A percentile compares a stretch with the other conserved stretches of the same genome.
phyloP scores from a whole-genome alignment of 2,329 filamentous ascomycete species.

The Pyrenochaeta sp. region DNA sequence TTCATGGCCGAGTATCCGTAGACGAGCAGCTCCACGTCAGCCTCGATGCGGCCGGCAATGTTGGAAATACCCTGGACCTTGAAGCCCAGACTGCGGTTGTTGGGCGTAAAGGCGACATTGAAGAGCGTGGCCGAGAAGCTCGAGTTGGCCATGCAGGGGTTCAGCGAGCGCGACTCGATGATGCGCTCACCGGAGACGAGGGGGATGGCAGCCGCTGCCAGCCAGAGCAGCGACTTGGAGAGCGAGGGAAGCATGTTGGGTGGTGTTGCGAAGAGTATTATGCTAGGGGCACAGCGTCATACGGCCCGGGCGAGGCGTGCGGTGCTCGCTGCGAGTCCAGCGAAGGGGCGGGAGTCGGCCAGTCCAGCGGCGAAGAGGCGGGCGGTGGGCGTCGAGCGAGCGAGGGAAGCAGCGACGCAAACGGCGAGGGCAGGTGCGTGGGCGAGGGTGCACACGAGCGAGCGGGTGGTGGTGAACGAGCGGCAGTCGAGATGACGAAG shows the following conservation, averaged over 20 bases:
- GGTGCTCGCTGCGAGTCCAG: slow-evolving; percentile 42
- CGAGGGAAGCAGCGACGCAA: too few species aligned
- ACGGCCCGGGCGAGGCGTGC: slow-evolving; percentile 20
- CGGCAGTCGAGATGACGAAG: slow-evolving; percentile 27
- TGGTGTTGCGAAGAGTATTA: slow-evolving; percentile 12
- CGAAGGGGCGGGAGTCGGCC: slow-evolving; percentile 30
- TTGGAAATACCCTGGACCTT: slow-evolving; percentile 83
- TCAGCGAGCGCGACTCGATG: slow-evolving; percentile 83
- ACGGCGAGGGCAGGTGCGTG: too few species aligned
- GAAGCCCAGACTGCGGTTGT: slow-evolving; percentile 75
- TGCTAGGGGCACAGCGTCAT: slow-evolving; percentile 14
- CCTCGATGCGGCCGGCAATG: slow-evolving; percentile 81
- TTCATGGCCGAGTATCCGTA: slow-evolving; percentile 81
- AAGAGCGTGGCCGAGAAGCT: slow-evolving; percentile 90
- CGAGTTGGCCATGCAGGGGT: slow-evolving; percentile 82
- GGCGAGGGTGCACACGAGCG: too few species aligned
- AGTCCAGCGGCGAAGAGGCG: slow-evolving; percentile 47
- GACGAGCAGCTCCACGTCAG: slow-evolving; percentile 77
- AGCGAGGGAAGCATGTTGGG: slow-evolving; percentile 45
- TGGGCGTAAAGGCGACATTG: slow-evolving; percentile 80
- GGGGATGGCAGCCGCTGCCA: slow-evolving; percentile 50
- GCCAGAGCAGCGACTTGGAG: slow-evolving; percentile 41
- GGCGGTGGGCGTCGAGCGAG: slow-evolving; percentile 16
- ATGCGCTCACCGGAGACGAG: slow-evolving; percentile 62
- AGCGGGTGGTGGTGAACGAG: slow-evolving; percentile 34